phyloP scores from a whole-genome alignment of 345 rosid species.

The Lepidium didymum region DNA sequence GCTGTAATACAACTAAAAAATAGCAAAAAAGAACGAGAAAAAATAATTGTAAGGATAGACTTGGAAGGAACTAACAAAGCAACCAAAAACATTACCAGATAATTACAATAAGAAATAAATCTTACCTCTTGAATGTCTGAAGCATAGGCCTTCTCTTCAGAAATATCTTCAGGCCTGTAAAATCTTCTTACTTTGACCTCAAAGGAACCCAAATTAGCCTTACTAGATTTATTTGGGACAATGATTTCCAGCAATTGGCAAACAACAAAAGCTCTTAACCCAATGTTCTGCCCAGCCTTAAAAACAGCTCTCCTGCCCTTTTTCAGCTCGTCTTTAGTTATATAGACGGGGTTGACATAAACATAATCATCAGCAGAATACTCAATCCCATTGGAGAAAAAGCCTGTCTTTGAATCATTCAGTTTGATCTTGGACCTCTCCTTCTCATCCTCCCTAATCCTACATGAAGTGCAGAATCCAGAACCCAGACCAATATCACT shows the following conservation, averaged over 20 bases:
- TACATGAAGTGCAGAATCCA: conserved; percentile 52
- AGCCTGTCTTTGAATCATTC: conserved; percentile 23
- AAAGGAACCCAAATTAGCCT: conserved; percentile 27
- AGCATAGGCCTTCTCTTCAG: conserved; percentile 54
- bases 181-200: conserved; percentile 44
- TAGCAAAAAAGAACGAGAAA: neutral
- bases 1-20: conserved; percentile 67
- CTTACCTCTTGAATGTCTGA: conserved; percentile 60
- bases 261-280: conserved; percentile 53
- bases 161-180: conserved; percentile 67
- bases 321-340: conserved; percentile 16
- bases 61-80: neutral
- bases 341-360: conserved; percentile 39
- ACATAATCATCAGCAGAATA: conserved; percentile 47
- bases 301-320: conserved; percentile 28
- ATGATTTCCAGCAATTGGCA: conserved; percentile 55
- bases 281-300: conserved; percentile 57
- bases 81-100: neutral
- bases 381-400: conserved; percentile 32
- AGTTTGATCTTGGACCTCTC: conserved; percentile 31
- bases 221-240: conserved; percentile 26
- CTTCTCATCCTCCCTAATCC: conserved; percentile 27
- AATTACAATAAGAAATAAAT: neutral
- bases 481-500: conserved; percentile 38
- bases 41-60: neutral